These are phyloP conservation scores for Rhododendron griersonianum DNA, from an alignment of 148 eudicot species.

Conservation along the genomic window DNA sequence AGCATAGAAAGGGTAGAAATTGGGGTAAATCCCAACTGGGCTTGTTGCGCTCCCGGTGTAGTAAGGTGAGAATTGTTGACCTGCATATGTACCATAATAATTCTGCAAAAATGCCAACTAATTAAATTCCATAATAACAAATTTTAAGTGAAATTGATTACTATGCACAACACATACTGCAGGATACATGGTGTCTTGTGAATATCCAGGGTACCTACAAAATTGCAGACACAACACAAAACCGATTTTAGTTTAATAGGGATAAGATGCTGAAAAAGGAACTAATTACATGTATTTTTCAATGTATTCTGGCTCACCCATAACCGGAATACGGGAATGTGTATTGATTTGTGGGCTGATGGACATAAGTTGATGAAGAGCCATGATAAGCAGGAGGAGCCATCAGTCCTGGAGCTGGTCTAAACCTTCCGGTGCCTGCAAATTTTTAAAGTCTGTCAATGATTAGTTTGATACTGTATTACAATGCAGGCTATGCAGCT, in stretches of 20 bases:
- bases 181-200: conserved; percentile 50
- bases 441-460: background rate
- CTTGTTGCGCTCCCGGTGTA: conserved; percentile 32
- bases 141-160: background rate
- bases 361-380: conserved; percentile 37
- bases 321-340: conserved; percentile 48
- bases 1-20: conserved; percentile 31
- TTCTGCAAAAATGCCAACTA: conserved; percentile 25
- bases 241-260: background rate
- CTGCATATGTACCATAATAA: conserved; percentile 40
- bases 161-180: conserved; percentile 28
- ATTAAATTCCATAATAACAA: background rate
- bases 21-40: conserved; percentile 33
- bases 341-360: conserved; percentile 40
- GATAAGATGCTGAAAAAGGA: background rate
- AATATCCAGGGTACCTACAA: conserved; percentile 47
- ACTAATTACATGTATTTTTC: background rate
- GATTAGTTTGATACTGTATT: background rate
- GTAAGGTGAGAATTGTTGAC: conserved; percentile 40
- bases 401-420: conserved; percentile 40
- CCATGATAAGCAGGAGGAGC: conserved; percentile 31
- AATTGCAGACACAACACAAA: background rate
- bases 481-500: background rate
- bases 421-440: conserved; percentile 34
- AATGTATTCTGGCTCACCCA: conserved; percentile 27